Conservation (phyloP, 2,329 filamentous ascomycete species). For the Setomelanomma holmii region DNA sequence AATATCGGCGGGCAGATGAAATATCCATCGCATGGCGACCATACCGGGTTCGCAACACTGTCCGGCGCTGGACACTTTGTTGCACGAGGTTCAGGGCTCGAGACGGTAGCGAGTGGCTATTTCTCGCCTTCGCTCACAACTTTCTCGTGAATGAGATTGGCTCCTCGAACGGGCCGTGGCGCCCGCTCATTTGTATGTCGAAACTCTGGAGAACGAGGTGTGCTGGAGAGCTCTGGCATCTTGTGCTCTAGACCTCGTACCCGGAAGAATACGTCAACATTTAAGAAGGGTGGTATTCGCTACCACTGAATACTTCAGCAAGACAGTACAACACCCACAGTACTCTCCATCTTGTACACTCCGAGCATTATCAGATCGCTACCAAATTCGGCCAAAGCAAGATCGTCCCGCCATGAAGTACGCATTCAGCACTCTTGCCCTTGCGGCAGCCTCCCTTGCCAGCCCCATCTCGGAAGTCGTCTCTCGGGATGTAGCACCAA, state of each 20-base stretch:
- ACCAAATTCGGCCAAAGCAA: not conserved
- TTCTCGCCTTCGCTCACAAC: constrained; percentile 15
- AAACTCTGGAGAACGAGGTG: constrained; percentile 10
- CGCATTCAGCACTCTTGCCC: constrained; percentile 28
- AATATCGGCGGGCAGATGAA: constrained; percentile 31
- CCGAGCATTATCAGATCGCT: not conserved
- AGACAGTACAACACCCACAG: not conserved
- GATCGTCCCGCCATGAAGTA: constrained; percentile 33
- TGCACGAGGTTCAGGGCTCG: constrained; percentile 15
- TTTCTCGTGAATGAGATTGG: constrained; percentile 18
- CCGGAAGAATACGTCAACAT: constrained; percentile 30
- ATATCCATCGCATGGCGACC: constrained; percentile 24
- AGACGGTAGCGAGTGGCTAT: constrained; percentile 27
- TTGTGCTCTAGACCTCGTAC: constrained; percentile 29
- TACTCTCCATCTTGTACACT: not conserved
- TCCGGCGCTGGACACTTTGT: constrained; percentile 15
- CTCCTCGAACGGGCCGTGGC: constrained; percentile 20
- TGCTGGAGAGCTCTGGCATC: constrained; percentile 15
- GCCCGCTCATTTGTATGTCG: constrained; percentile 21
- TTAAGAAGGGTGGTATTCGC: constrained; percentile 32
- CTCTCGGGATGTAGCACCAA: constrained; percentile 20
- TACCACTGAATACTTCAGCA: constrained; percentile 16
- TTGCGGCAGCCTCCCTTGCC: constrained; percentile 31
- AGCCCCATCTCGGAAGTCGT: constrained; percentile 19
- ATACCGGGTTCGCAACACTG: constrained; percentile 21